Evolutionary conservation across 148 eudicot species (phyloP).

Genomic region (Gaultheria prostrata): DNA sequence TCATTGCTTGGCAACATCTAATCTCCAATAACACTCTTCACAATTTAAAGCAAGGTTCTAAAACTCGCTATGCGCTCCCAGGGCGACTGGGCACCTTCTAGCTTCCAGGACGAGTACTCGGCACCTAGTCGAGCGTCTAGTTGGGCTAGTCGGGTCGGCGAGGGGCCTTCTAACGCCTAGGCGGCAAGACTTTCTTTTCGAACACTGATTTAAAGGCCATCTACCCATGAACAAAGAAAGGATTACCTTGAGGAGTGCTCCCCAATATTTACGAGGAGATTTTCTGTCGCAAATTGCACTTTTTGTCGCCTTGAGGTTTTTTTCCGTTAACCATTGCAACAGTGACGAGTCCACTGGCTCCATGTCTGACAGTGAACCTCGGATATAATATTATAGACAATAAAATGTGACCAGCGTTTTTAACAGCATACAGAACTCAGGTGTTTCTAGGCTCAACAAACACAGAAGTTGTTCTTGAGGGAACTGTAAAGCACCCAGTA

Average conservation of each 20-base stretch:
- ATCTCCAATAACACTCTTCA: neutral
- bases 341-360: neutral
- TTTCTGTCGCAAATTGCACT: neutral
- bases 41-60: neutral
- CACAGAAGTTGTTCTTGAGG: constrained; percentile 78
- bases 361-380: neutral
- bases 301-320: neutral
- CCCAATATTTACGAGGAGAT: neutral
- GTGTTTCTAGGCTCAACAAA: constrained; percentile 62
- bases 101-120: no score
- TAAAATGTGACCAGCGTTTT: neutral
- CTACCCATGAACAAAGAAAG: neutral
- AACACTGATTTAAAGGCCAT: no score
- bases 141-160: no score
- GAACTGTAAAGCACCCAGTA: constrained; percentile 59
- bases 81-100: no score
- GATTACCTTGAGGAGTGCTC: neutral
- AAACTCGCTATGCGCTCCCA: no score
- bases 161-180: no score
- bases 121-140: no score
- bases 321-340: neutral
- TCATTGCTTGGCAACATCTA: neutral
- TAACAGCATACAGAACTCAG: constrained; percentile 8
- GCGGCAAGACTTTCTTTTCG: no score
- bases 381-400: neutral